Base-by-base conservation (phyloP, 2,329 filamentous ascomycete species). In the Mollisia scopiformis region DNA sequence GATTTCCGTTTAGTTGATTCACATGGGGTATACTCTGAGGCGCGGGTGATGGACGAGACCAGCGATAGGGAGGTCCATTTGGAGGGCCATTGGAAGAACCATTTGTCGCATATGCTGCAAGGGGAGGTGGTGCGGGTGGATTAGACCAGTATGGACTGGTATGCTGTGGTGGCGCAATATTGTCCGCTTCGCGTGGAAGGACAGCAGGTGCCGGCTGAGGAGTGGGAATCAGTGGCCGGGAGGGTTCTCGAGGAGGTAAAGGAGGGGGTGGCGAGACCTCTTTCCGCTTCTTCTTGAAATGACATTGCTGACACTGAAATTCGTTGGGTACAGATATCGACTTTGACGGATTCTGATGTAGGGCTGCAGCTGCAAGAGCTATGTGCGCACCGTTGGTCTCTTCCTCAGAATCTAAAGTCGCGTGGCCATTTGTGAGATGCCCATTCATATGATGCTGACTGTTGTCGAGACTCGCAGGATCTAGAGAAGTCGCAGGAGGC, bases 231-330 rank as follows among this genome's bases (percentile, higher is more conserved):
- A 63, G 62, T 31, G 66, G 66, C 41, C 63, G 62, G 21, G 69
- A 63, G 30, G 56, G 19, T 47, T 67, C 67, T 57, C 43, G 67
- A 58, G 63, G 61, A 39, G 63, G 28, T 10, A 35, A 21, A 6
- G 60, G 46, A 35, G 59, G 51, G 7, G 56, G 64, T n/a, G 65
- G 62, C 51, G 62, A 30, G 11, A 67, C 59, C 43, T 71, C 64
- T 61, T 68, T 74, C 37, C 63, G 64, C 19, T 75, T 73, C 71
- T 85, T 88, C 66, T 77, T 82, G 66, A 79, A 72, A 68, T 84
- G 80, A 64, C 90, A 93, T 73, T 91, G 90, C 75, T 93, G 90
- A 69, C 90, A 93, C 74, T 92, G 88, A 65, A 86, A 89, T 63
- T 81, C 83, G 30, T 83, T 79, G 66, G 68, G 53, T 43, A 55